Conservation (phyloP, 192 early-diverging fungal species). For the Coemansia sp. region DNA sequence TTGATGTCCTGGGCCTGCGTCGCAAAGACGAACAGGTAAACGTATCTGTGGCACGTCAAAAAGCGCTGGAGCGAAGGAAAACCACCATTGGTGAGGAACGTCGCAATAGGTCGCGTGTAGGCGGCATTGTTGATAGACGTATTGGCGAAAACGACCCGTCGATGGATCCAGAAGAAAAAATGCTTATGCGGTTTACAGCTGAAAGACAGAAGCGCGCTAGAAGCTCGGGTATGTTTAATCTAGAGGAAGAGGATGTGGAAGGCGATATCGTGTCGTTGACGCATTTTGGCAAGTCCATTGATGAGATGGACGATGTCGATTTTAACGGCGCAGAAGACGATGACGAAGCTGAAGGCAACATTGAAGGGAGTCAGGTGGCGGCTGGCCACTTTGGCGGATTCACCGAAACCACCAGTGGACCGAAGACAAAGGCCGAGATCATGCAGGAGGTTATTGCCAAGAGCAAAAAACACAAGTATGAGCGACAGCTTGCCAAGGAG, state of each 20-base stretch:
- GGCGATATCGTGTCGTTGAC: conserved; percentile 72
- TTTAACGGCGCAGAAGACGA: conserved; percentile 59
- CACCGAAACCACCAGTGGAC: conserved; percentile 47
- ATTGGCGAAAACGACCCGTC: conserved; percentile 90
- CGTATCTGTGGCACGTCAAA: conserved; percentile 77
- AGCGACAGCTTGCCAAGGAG: conserved; percentile 87
- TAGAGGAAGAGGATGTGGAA: conserved; percentile 71
- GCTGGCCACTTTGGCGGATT: conserved; percentile 90
- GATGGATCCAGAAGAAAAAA: conserved; percentile 93
- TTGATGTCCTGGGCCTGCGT: conserved; percentile 81
- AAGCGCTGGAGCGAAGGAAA: conserved; percentile 84
- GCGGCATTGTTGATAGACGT: conserved; percentile 86
- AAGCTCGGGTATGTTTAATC: conserved; percentile 67
- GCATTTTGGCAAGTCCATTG: conserved; percentile 91
- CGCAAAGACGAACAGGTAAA: conserved; percentile 81
- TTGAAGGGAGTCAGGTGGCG: conserved; percentile 72
- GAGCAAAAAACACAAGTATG: conserved; percentile 92
- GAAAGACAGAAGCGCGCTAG: conserved; percentile 68
- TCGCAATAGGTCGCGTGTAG: conserved; percentile 65
- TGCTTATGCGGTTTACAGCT: conserved; percentile 89
- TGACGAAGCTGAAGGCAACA: conserved; percentile 59
- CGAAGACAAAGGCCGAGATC: conserved; percentile 89
- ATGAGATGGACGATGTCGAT: conserved; percentile 80
- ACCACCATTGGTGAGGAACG: conserved; percentile 82
- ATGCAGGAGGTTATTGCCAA: conserved; percentile 99